Conservation (phyloP, 163 green algal genomes). For the Chlamydomonas reinhardtii region DNA sequence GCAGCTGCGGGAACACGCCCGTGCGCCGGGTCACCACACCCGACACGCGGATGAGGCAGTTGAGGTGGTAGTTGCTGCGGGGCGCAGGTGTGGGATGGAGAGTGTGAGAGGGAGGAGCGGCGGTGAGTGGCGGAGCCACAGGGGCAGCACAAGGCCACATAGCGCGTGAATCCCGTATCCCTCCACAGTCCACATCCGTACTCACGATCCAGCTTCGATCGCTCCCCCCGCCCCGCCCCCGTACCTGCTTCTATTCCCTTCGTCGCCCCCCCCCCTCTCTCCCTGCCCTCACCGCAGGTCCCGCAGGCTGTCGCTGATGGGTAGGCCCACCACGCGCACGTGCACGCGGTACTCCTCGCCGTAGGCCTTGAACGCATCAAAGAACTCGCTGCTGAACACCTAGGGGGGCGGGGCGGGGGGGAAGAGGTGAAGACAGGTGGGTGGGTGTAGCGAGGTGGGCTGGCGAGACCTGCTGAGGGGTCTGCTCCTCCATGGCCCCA, state of each 20-base stretch:
- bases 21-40: constrained; percentile 97
- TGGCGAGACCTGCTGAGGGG: too few relatives aligned
- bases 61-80: constrained; percentile 75
- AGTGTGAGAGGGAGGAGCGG: background rate
- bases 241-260: too few relatives aligned
- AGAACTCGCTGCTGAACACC: constrained; percentile 39
- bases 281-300: constrained; percentile 82
- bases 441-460: too few relatives aligned
- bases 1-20: constrained; percentile 97
- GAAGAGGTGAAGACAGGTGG: background rate
- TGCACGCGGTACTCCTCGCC: constrained; percentile 79
- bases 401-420: background rate
- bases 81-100: background rate
- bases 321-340: constrained; percentile 92
- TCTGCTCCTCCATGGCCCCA: too few relatives aligned
- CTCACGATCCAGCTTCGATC: too few relatives aligned
- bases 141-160: too few relatives aligned
- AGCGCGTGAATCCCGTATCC: too few relatives aligned
- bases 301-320: constrained; percentile 91
- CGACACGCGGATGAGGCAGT: constrained; percentile 89
- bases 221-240: too few relatives aligned
- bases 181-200: too few relatives aligned
- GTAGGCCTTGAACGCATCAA: constrained; percentile 68
- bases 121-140: background rate
- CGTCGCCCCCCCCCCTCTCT: too few relatives aligned